Conservation (phyloP, 441 rosid species). For the Gossypium aridum region DNA sequence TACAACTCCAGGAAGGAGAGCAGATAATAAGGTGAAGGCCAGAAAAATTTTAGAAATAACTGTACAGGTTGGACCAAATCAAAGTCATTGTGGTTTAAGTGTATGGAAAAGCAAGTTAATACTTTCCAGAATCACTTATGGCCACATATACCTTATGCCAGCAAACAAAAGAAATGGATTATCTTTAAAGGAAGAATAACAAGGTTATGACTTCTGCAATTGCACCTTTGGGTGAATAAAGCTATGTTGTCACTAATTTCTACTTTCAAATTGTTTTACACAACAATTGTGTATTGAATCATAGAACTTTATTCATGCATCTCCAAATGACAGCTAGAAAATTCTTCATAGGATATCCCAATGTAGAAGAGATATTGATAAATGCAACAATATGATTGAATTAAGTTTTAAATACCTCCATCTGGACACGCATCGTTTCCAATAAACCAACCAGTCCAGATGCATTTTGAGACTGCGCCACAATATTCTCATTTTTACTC, state of each 20-base stretch:
- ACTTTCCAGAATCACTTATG: not conserved
- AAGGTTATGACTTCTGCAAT: not conserved
- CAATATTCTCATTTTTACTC: slow-evolving; percentile 61
- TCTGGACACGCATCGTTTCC: slow-evolving; percentile 89
- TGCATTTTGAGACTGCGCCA: slow-evolving; percentile 52
- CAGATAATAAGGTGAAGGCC: not conserved
- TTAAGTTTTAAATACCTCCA: slow-evolving; percentile 64
- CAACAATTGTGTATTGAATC: not conserved
- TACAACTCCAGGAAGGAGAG: not conserved
- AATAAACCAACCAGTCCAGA: slow-evolving; percentile 77
- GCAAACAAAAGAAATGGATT: not conserved
- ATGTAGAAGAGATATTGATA: not conserved
- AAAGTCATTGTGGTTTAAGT: not conserved
- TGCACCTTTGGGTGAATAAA: not conserved
- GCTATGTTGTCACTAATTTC: not conserved
- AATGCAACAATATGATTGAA: not conserved
- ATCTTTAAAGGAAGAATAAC: not conserved
- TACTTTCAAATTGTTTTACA: not conserved
- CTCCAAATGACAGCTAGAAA: not conserved
- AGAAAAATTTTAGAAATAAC: not conserved
- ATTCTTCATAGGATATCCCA: not conserved
- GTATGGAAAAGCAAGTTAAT: not conserved
- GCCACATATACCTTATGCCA: not conserved
- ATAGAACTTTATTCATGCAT: not conserved
- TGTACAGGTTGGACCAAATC: not conserved